Conservation (phyloP, 1,284 basidiomycete species). For the Leccinum subrobustum region DNA sequence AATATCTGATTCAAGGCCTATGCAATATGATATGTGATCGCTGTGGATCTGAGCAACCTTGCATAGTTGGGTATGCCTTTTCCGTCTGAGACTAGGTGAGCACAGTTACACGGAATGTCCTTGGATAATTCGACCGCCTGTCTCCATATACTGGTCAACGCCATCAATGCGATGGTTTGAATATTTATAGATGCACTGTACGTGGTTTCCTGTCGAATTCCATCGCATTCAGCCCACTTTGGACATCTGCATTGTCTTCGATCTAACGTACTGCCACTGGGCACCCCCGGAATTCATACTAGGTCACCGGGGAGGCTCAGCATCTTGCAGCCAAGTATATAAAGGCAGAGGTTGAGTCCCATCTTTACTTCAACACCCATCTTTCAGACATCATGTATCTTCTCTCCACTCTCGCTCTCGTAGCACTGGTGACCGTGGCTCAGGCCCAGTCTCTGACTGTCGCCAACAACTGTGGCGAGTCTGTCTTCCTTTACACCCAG, state of each 20-base stretch:
- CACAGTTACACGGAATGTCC: background rate
- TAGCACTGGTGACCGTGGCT: conserved; percentile 15
- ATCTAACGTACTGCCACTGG: background rate
- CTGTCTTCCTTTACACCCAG: conserved; percentile 32
- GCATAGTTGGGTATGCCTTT: background rate
- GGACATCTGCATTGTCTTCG: background rate
- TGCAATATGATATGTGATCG: no score
- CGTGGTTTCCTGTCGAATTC: background rate
- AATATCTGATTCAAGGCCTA: no score
- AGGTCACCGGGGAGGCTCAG: conserved; percentile 2
- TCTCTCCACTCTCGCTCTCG: conserved; percentile 22
- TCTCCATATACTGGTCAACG: background rate
- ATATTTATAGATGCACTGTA: background rate
- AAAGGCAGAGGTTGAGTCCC: conserved; percentile 3
- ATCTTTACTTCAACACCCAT: background rate
- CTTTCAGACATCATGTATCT: conserved; percentile 26
- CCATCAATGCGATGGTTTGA: background rate
- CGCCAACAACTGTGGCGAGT: conserved; percentile 28
- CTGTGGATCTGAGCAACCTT: background rate
- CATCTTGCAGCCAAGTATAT: conserved; percentile 7
- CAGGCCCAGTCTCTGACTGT: conserved; percentile 34
- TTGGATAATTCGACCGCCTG: background rate
- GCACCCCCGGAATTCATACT: background rate
- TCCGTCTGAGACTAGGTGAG: background rate
- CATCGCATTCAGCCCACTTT: background rate